A percentile compares a stretch with the other conserved stretches of the same genome.
phyloP scores from a whole-genome alignment of 371 early-diverging fungal genomes.

The Circinella umbellata region DNA sequence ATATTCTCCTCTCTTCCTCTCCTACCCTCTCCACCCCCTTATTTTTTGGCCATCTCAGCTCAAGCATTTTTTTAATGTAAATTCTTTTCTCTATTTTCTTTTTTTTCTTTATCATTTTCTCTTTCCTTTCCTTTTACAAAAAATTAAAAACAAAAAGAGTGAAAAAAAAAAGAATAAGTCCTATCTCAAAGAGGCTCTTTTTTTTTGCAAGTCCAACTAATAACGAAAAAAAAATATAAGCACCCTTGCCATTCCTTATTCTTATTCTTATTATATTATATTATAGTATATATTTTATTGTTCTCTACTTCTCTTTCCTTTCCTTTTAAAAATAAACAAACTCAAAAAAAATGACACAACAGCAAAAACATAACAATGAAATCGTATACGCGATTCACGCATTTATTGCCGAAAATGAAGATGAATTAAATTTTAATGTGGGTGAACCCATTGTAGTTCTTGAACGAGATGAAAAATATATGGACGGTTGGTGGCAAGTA shows the following conservation, averaged over 20 bases:
- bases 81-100: background rate
- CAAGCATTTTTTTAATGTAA: too few species aligned
- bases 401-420: constrained; percentile 74
- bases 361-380: constrained; percentile 29
- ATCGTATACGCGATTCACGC: constrained; percentile 69
- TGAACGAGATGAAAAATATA: constrained; percentile 78
- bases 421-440: constrained; percentile 73
- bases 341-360: background rate
- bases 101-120: background rate
- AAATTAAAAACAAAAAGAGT: background rate
- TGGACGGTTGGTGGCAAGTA: constrained; percentile 91
- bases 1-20: too few species aligned
- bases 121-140: background rate
- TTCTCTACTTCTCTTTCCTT: background rate
- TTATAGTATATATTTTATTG: background rate
- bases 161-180: background rate
- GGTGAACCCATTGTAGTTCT: constrained; percentile 78
- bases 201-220: background rate
- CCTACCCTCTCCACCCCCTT: too few species aligned
- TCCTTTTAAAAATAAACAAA: background rate
- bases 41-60: too few species aligned
- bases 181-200: background rate
- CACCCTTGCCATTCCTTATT: constrained; percentile 9
- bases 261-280: too few species aligned
- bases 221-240: background rate